Base-by-base conservation (phyloP, 805 yeast genomes). In the Groenewaldozyma tartarivorans region DNA sequence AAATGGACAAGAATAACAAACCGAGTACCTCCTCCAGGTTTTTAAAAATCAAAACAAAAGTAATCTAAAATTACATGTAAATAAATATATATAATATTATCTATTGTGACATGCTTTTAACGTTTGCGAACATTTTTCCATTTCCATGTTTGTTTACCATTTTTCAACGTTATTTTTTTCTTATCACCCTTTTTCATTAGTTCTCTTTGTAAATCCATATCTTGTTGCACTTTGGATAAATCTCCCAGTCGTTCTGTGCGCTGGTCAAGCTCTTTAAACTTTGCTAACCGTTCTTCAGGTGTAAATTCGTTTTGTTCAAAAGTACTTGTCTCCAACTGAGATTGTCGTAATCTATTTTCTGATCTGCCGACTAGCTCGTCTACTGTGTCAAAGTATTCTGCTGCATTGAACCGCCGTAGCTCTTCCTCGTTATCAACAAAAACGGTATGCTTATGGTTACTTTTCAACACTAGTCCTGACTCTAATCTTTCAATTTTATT, bases 141-240 rank as follows among this genome's bases (percentile, higher is more conserved):
- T 64, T 85, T 85, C 65, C 74, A 92, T 2, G 71, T 68, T 0
- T 74, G 73, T 42, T 73, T 72, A 3, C 97, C 97, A 26, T 75
- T 71, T 13, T 70, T 64, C 42, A 71, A 81, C 2, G 71, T 67
- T 4, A 81, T 59, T 66, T 87, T 87, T 71, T 80, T 82, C 64
- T 83, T 84, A 46, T 77, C 75, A 0, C 97, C 97, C 49, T 79
- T 81, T 59, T 85, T 85, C 95, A 90, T 86, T 41, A 87, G 71
- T 55, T 88, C 94, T 46, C 82, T 76, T 53, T 87, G 94, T 42
- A 74, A 52, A 42, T 81, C 83, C 77, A 88, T 77, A 53, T 78
- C 74, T 33, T 69, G 70, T 54, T 85, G 81, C 15, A 90, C 82
- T 38, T 71, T 71, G 38, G 68, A 66, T 49, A 90, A 68, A 60